phyloP scores from a whole-genome alignment of 2,329 filamentous ascomycete species.

The Pseudocercospora fuligena region DNA sequence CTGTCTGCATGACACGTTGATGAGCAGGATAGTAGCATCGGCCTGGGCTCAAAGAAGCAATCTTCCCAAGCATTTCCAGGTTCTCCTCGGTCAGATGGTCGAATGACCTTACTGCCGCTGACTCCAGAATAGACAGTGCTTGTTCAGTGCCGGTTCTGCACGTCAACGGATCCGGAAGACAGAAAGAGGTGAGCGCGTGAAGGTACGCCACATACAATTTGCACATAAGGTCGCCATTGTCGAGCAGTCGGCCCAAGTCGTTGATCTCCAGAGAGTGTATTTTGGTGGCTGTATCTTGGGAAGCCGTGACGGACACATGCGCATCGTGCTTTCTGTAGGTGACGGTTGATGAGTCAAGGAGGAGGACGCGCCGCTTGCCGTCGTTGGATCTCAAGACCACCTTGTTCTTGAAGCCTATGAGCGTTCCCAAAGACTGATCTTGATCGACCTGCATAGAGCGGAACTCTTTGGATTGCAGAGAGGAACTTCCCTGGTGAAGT shows the following conservation, averaged over 20 bases:
- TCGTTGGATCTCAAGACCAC: conserved; percentile 51
- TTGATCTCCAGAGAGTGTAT: conserved; percentile 62
- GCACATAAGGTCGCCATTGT: conserved; percentile 53
- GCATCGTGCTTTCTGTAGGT: conserved; percentile 50
- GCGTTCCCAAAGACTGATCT: conserved; percentile 63
- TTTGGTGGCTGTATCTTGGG: conserved; percentile 50
- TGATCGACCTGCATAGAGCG: conserved; percentile 44
- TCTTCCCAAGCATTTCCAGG: conserved; percentile 31
- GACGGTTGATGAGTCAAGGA: neutral
- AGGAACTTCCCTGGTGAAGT: neutral
- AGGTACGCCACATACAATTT: conserved; percentile 51
- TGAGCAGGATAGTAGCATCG: conserved; percentile 51
- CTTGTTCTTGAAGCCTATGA: conserved; percentile 64
- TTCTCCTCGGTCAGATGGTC: conserved; percentile 26
- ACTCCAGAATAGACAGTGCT: conserved; percentile 33
- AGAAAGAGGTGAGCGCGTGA: conserved; percentile 65
- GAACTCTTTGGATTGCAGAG: conserved; percentile 29
- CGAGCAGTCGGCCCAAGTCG: conserved; percentile 60
- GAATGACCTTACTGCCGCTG: conserved; percentile 32
- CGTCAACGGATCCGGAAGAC: conserved; percentile 63
- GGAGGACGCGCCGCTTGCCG: conserved; percentile 45
- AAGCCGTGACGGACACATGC: conserved; percentile 42
- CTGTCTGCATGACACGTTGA: conserved; percentile 48
- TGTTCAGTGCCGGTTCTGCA: conserved; percentile 66
- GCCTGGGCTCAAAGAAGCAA: conserved; percentile 42